Percentiles rank a stretch among this genome's conserved stretches.
Evolutionary conservation across 805 yeast species (phyloP).

Genomic region (Dipodascus albidus): DNA sequence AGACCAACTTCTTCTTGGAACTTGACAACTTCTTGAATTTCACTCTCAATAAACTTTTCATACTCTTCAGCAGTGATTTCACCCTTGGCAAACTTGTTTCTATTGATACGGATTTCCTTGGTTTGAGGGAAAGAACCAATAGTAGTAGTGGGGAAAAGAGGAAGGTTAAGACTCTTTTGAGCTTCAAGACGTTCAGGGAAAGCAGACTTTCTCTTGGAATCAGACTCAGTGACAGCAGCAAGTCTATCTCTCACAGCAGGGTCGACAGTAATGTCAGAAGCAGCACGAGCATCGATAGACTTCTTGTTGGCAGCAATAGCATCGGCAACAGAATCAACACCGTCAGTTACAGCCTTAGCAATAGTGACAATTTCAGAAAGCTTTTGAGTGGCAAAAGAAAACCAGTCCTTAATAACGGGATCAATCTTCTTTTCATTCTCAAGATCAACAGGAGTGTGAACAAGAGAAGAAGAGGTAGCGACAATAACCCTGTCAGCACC

Average conservation of each 20-base stretch:
- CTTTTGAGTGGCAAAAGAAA: conserved; percentile 97
- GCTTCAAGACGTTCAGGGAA: conserved; percentile 80
- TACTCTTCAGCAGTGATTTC: conserved; percentile 89
- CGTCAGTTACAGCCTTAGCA: conserved; percentile 76
- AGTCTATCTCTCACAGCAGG: conserved; percentile 82
- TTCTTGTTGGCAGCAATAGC: conserved; percentile 77
- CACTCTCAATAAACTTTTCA: conserved; percentile 92
- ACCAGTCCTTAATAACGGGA: conserved; percentile 91
- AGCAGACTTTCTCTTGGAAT: conserved; percentile 71
- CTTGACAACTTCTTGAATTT: conserved; percentile 89
- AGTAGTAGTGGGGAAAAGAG: conserved; percentile 99
- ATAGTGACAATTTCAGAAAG: conserved; percentile 80
- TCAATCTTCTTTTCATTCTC: conserved; percentile 84
- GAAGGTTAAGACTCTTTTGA: conserved; percentile 83
- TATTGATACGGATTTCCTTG: conserved; percentile 95
- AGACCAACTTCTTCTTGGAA: conserved; percentile 99
- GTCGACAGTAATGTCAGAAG: conserved; percentile 85
- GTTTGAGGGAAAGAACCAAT: conserved; percentile 99
- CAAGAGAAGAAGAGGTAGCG: conserved; percentile 90
- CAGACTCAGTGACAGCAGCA: conserved; percentile 50
- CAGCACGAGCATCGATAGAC: conserved; percentile 74
- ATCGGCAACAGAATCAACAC: conserved; percentile 54
- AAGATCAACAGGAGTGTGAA: conserved; percentile 98
- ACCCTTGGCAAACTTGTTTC: conserved; percentile 98
- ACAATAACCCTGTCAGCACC: conserved; percentile 67